Percentiles rank a stretch among this genome's conserved stretches.
Conservation (phyloP, 169 alveolate genomes). For the Neospora caninum region DNA sequence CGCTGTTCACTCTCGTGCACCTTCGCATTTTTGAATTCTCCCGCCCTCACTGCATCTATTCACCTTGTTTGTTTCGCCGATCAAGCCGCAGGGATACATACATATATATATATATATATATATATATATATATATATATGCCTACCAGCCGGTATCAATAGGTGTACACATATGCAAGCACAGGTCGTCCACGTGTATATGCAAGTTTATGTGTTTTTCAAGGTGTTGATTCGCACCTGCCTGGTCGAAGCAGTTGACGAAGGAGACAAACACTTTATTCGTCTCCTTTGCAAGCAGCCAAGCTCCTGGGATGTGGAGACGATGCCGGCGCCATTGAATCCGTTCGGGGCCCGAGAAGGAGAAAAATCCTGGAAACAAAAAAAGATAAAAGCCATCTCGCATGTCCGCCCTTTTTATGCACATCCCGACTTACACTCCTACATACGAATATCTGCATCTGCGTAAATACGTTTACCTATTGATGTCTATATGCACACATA, state of each 20-base stretch:
- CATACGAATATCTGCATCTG: neutral
- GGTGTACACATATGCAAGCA: neutral
- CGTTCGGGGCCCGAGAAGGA: neutral
- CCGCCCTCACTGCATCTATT: too few relatives aligned
- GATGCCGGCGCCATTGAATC: constrained; percentile 15
- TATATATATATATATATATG: too few relatives aligned
- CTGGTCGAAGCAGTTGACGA: constrained; percentile 30
- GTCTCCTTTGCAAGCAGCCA: neutral
- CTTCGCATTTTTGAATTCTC: too few relatives aligned
- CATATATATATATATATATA: too few relatives aligned
- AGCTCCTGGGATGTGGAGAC: constrained; percentile 3
- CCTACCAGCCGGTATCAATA: neutral
- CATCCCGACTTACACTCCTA: too few relatives aligned
- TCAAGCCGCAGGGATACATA: neutral
- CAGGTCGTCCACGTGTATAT: too few relatives aligned
- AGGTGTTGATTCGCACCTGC: neutral
- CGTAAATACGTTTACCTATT: neutral
- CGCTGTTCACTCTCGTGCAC: too few relatives aligned
- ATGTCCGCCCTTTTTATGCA: neutral
- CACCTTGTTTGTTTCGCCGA: too few relatives aligned
- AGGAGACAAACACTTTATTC: constrained; percentile 22
- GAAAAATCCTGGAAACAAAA: neutral
- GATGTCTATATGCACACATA: neutral
- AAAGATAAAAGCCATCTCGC: neutral
- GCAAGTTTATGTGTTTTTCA: neutral